Conservation (phyloP, 2,329 filamentous ascomycete genomes). For the Zymoseptoria crescenta region DNA sequence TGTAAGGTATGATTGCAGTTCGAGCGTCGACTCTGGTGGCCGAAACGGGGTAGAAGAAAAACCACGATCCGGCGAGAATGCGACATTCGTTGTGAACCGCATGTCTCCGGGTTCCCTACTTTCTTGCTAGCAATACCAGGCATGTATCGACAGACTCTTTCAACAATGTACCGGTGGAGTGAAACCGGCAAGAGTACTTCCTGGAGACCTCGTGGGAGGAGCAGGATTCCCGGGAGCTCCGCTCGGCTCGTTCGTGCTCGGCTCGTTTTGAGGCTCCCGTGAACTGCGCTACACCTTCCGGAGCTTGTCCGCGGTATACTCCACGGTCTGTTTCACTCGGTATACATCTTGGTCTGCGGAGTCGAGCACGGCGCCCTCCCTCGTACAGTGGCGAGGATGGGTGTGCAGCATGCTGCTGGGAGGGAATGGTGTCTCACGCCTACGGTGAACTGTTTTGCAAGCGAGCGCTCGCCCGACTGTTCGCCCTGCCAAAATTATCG, state of each 20-base stretch:
- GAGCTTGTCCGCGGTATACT: not conserved
- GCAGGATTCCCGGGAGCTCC: not conserved
- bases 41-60: too few species aligned
- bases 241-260: not conserved
- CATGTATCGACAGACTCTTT: too few species aligned
- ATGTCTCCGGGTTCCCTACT: too few species aligned
- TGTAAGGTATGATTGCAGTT: too few species aligned
- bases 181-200: not conserved
- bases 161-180: not conserved
- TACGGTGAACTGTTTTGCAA: not conserved
- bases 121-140: too few species aligned
- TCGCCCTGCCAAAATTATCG: not conserved
- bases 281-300: not conserved
- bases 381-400: not conserved
- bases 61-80: too few species aligned
- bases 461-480: not conserved
- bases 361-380: not conserved
- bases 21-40: too few species aligned
- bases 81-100: too few species aligned
- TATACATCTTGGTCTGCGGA: not conserved
- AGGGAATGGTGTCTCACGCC: not conserved
- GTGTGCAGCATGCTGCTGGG: too few species aligned
- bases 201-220: not conserved
- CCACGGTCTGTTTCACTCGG: not conserved
- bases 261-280: not conserved